Evolutionary conservation across 1,284 basidiomycete species (phyloP).

Genomic region (Xerocomus cyaneibrunnescens): DNA sequence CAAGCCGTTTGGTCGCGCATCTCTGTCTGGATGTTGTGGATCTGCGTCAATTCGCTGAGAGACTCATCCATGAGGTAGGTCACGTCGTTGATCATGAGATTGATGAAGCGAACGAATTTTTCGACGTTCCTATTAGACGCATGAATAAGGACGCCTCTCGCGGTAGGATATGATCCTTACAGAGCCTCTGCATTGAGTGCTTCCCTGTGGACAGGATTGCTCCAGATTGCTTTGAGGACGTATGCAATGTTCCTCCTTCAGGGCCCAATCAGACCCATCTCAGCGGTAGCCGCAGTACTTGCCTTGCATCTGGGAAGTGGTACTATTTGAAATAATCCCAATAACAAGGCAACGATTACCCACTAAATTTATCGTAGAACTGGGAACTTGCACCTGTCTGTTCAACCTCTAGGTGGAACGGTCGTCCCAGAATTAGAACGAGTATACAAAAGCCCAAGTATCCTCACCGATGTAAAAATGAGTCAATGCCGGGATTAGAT

Average conservation of each 20-base stretch:
- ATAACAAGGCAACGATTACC: constrained; percentile 37
- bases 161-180: constrained; percentile 44
- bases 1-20: constrained; percentile 77
- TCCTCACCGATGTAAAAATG: constrained; percentile 88
- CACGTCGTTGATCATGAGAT: constrained; percentile 98
- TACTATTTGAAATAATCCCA: constrained; percentile 5
- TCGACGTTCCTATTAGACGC: constrained; percentile 66
- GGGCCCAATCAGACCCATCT: constrained; percentile 14
- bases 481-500: constrained; percentile 91
- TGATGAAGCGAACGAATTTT: constrained; percentile 93
- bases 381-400: constrained; percentile 96
- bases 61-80: constrained; percentile 99
- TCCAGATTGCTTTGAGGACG: constrained; percentile 87
- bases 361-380: constrained; percentile 98
- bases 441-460: neutral
- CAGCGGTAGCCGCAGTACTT: constrained; percentile 1
- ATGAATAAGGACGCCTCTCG: constrained; percentile 2
- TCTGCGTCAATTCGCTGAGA: constrained; percentile 84
- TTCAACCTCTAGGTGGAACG: constrained; percentile 76
- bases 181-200: constrained; percentile 76
- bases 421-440: neutral
- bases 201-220: constrained; percentile 83
- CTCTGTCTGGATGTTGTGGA: constrained; percentile 82
- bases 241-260: constrained; percentile 79
- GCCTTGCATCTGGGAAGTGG: constrained; percentile 54